Conservation (phyloP, 2,329 filamentous ascomycete genomes). For the Ramularia endophylla region DNA sequence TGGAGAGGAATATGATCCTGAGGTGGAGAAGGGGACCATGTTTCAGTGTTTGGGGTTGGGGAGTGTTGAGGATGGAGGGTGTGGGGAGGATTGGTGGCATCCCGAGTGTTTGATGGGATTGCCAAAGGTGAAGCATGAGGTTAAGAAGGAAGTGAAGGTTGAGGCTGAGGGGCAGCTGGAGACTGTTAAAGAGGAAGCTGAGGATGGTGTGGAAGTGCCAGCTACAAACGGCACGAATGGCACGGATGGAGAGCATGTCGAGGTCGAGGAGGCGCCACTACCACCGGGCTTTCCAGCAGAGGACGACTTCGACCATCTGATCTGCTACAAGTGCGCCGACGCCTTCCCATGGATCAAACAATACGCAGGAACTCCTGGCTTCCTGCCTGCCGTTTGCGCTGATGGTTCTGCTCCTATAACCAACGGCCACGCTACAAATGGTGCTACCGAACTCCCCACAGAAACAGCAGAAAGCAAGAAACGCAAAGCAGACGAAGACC, state of each 20-base stretch:
- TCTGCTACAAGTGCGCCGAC: constrained; percentile 92
- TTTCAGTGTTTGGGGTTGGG: constrained; percentile 91
- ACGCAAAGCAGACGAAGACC: constrained; percentile 42
- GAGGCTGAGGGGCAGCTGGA: constrained; percentile 17
- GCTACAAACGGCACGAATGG: constrained; percentile 20
- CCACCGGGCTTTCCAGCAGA: constrained; percentile 84
- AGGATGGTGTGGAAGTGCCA: constrained; percentile 28
- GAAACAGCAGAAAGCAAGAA: constrained; percentile 28
- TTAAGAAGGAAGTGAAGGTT: constrained; percentile 19
- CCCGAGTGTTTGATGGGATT: constrained; percentile 84
- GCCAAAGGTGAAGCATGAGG: constrained; percentile 56
- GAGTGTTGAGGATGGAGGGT: constrained; percentile 72
- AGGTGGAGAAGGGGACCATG: constrained; percentile 93
- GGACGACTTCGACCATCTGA: constrained; percentile 80
- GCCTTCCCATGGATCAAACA: constrained; percentile 85
- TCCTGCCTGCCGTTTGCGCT: constrained; percentile 64
- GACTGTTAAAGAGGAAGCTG: constrained; percentile 25
- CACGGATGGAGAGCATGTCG: constrained; percentile 48
- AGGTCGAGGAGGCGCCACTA: constrained; percentile 55
- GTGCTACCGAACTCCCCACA: background rate
- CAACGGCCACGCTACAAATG: background rate
- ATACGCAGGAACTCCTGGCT: constrained; percentile 75
- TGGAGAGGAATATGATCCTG: constrained; percentile 77
- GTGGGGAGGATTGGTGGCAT: constrained; percentile 98
- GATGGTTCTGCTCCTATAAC: constrained; percentile 4